Conservation (phyloP, 208 protist species). For the Kentomonas sorsogonicus region DNA sequence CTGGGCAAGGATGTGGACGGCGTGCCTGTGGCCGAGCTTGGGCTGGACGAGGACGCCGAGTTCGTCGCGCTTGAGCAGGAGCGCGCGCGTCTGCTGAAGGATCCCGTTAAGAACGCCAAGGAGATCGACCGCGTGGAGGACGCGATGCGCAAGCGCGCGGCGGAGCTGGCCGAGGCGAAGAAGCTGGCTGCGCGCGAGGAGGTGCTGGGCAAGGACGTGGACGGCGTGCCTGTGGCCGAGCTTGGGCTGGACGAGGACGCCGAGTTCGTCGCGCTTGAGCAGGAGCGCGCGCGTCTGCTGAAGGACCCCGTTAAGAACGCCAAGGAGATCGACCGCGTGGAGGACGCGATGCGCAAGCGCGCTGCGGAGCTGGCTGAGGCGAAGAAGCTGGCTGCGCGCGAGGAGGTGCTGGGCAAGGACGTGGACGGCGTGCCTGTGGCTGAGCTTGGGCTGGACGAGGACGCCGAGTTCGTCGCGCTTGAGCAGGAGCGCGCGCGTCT, state of each 20-base stretch:
- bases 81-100: slow-evolving; percentile 27
- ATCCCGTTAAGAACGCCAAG: slow-evolving; percentile 16
- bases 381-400: slow-evolving; percentile 31
- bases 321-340: slow-evolving; percentile 27
- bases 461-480: slow-evolving; percentile 32
- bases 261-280: slow-evolving; percentile 45
- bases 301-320: slow-evolving; percentile 25
- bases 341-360: slow-evolving; percentile 35
- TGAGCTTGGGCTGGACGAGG: slow-evolving; percentile 35
- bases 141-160: slow-evolving; percentile 31
- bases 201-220: slow-evolving; percentile 47
- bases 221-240: slow-evolving; percentile 35
- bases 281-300: slow-evolving; percentile 38
- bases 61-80: slow-evolving; percentile 46
- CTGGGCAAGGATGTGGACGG: slow-evolving; percentile 46
- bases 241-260: slow-evolving; percentile 53
- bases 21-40: slow-evolving; percentile 40
- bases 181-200: slow-evolving; percentile 45
- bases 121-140: slow-evolving; percentile 22
- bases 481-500: slow-evolving; percentile 36
- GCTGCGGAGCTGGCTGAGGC: slow-evolving; percentile 45
- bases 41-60: slow-evolving; percentile 37
- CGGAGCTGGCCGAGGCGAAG: slow-evolving; percentile 37
- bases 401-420: slow-evolving; percentile 32
- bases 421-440: slow-evolving; percentile 25